These are phyloP conservation scores for Austroboletus novae-zelandiae DNA, from an alignment of 1,284 basidiomycete genomes.

Conservation along the genomic window DNA sequence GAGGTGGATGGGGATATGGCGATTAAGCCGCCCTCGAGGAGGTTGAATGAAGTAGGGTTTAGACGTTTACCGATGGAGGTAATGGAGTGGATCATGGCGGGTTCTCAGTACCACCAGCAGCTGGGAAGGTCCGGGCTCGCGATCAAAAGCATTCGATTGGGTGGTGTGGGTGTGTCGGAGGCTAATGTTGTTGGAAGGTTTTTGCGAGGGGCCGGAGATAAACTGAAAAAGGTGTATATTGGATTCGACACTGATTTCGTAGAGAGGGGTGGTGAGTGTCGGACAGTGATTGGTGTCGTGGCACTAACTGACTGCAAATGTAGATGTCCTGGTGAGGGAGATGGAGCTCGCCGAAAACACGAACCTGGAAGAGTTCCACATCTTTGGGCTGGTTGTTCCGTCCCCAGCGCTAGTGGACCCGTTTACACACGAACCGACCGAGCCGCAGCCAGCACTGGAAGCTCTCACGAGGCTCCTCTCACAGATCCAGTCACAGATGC, in stretches of 20 bases:
- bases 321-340: constrained; percentile 28
- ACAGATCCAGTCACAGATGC: constrained; percentile 29
- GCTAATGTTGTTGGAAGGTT: constrained; percentile 28
- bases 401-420: constrained; percentile 28
- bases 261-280: constrained; percentile 29
- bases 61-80: constrained; percentile 23
- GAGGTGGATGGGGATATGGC: constrained; percentile 4
- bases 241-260: constrained; percentile 33
- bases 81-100: constrained; percentile 29
- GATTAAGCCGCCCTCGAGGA: constrained; percentile 19
- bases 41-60: constrained; percentile 27
- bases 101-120: constrained; percentile 10
- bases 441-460: constrained; percentile 13
- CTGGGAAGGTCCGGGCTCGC: constrained; percentile 3
- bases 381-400: constrained; percentile 33
- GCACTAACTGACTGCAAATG: constrained; percentile 7
- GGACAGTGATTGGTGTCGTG: neutral
- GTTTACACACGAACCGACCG: constrained; percentile 14
- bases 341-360: constrained; percentile 26
- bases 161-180: constrained; percentile 27
- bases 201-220: constrained; percentile 17
- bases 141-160: constrained; percentile 28
- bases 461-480: constrained; percentile 28
- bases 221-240: constrained; percentile 26
- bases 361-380: constrained; percentile 29